These are phyloP conservation scores for Inga oerstediana DNA, from an alignment of 306 rosid species.

Conservation along the genomic window DNA sequence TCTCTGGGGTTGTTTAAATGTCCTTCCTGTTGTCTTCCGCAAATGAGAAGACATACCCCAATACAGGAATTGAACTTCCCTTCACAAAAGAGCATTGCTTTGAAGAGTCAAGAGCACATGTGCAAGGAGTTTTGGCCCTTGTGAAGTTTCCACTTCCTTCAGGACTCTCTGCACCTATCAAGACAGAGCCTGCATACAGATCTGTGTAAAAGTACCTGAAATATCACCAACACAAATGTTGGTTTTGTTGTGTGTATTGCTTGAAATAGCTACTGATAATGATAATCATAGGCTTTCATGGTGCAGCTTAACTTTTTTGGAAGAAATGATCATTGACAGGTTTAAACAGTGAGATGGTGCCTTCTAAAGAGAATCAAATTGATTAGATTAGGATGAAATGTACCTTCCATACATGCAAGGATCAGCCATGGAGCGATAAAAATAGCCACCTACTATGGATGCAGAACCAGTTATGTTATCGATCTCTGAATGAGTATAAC, in stretches of 20 bases:
- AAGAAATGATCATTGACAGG: not conserved
- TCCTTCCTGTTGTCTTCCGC: constrained; percentile 42
- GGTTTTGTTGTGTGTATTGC: not conserved
- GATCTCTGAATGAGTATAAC: constrained; percentile 41
- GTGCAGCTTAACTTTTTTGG: not conserved
- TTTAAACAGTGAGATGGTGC: not conserved
- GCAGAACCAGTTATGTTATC: constrained; percentile 31
- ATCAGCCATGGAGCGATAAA: constrained; percentile 45
- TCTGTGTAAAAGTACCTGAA: constrained; percentile 44
- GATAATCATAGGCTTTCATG: not conserved
- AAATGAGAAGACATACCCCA: constrained; percentile 38
- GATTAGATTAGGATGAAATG: not conserved
- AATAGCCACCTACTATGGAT: constrained; percentile 43
- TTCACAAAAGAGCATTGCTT: constrained; percentile 25
- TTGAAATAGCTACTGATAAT: not conserved
- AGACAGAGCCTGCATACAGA: constrained; percentile 19
- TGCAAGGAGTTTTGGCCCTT: not conserved
- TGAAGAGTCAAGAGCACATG: constrained; percentile 36
- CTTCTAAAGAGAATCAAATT: not conserved
- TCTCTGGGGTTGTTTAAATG: constrained; percentile 6
- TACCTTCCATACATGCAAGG: constrained; percentile 53
- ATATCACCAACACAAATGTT: constrained; percentile 6
- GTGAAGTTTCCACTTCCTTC: constrained; percentile 40
- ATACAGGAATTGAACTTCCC: constrained; percentile 31
- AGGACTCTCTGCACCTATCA: constrained; percentile 36